Base-by-base conservation (phyloP, 352 stramenopile species). In the Phytophthora citrophthora region DNA sequence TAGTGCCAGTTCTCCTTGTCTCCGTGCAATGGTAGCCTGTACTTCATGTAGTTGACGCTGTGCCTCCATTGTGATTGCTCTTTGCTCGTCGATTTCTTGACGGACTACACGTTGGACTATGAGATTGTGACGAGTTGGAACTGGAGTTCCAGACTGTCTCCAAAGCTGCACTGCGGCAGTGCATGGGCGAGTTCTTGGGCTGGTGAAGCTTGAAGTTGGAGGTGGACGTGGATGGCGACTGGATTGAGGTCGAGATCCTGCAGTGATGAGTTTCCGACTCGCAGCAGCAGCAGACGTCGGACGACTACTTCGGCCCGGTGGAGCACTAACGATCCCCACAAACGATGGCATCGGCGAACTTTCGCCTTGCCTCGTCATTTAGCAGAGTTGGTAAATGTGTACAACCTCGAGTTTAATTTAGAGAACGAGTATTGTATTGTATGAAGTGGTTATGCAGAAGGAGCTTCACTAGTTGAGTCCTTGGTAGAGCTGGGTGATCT, bases 31-130 rank as follows among this genome's bases (percentile, higher is more conserved):
- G 23, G 68, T 49, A 4, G 68, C 48, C n/a, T 84, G 65, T 9
- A 87, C 38, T 20, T 70, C 65, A n/a, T 85, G 76, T 13, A 79
- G 66, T 43, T 87, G 68, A 5, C 66, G 73, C 40, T 88, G 77
- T 0, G 76, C 76, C 3, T 80, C 66, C 1, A 72, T 60, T 1
- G 76, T 87, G 7, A 88, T 64, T 12, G 53, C 51, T 16, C 81
- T 74, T 59, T 91, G 81, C 18, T 71, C 71, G 46, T 79, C 69
- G 38, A 89, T 83, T 55, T 91, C 81, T 49, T 91, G 74, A 23
- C 70, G 75, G 11, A 89, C 54, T n/a, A 89, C 66, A 0, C 52
- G 73, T 26, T 81, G 65, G 0, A 76, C 54, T 15, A 89, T 72
- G 3, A 44, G 32, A 13, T 52, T 62, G 32, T 71, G 63, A 18